These are phyloP conservation scores for Aspergillus bertholletiae DNA, from an alignment of 495 filamentous ascomycete species.

Conservation along the genomic window DNA sequence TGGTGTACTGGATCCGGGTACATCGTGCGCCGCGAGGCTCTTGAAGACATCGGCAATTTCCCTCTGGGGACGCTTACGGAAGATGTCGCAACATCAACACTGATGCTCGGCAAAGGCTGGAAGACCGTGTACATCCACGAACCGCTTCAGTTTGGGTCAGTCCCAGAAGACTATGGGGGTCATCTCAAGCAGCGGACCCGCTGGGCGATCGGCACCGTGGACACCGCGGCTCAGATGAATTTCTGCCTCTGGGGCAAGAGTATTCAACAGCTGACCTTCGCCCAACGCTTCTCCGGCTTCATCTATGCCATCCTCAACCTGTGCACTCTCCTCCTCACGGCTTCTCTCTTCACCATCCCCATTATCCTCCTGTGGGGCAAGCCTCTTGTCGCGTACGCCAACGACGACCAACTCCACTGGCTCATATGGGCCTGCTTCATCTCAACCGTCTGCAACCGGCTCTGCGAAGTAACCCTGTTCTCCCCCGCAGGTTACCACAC, in stretches of 20 bases:
- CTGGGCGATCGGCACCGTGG: constrained; percentile 25
- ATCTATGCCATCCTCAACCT: background rate
- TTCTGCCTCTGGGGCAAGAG: background rate
- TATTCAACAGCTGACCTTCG: background rate
- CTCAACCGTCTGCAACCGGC: background rate
- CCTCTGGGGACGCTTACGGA: constrained; percentile 48
- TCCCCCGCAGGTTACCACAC: background rate
- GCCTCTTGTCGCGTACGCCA: background rate
- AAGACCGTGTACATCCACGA: constrained; percentile 49
- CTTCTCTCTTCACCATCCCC: background rate
- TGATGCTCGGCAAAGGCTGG: constrained; percentile 50
- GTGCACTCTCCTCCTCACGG: background rate
- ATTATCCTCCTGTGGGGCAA: background rate
- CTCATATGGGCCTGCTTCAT: background rate
- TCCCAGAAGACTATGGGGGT: constrained; percentile 44
- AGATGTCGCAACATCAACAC: constrained; percentile 45
- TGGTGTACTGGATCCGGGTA: constrained; percentile 51
- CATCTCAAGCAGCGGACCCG: constrained; percentile 52
- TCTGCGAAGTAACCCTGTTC: background rate
- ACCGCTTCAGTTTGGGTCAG: constrained; percentile 47
- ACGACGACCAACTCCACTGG: background rate
- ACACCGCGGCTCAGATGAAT: background rate
- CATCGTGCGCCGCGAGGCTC: constrained; percentile 42
- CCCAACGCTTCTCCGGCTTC: background rate
- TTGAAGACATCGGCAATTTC: constrained; percentile 50